Percentiles rank a stretch among this genome's conserved stretches.
phyloP scores from a whole-genome alignment of 2,329 filamentous ascomycete species.

The Phaeophleospora eucalypticola region DNA sequence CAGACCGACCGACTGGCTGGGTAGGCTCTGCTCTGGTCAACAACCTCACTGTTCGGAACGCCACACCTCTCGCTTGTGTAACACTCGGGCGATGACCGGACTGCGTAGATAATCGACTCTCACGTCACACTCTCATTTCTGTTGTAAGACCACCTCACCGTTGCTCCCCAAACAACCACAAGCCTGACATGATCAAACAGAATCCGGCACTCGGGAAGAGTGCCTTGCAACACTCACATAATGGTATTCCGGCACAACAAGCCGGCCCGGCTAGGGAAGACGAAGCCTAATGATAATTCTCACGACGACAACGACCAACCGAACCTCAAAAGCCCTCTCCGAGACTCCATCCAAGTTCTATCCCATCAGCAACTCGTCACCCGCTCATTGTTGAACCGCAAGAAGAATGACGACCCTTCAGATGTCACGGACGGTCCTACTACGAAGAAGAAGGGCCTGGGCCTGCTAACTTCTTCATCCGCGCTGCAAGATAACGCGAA shows the following conservation, averaged over 20 bases:
- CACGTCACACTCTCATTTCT: too few relatives aligned
- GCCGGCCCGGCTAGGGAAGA: slow-evolving; percentile 7
- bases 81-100: too few relatives aligned
- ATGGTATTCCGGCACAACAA: slow-evolving; percentile 8
- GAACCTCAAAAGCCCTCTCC: slow-evolving; percentile 1
- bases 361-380: slow-evolving; percentile 8
- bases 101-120: too few relatives aligned
- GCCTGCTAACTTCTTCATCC: slow-evolving; percentile 10
- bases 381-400: slow-evolving; percentile 7
- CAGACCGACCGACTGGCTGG: too few relatives aligned
- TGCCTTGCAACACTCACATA: too few relatives aligned
- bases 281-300: slow-evolving; percentile 1
- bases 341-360: slow-evolving; percentile 7
- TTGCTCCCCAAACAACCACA: not conserved
- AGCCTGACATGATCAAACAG: not conserved
- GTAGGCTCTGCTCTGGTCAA: too few relatives aligned
- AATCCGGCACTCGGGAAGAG: not conserved
- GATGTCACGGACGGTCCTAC: slow-evolving; percentile 1
- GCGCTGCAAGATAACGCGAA: slow-evolving; percentile 9
- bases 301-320: not conserved
- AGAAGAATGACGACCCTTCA: slow-evolving; percentile 8
- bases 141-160: too few relatives aligned
- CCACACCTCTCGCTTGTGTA: too few relatives aligned
- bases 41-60: too few relatives aligned
- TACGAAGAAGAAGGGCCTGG: slow-evolving; percentile 4